Evolutionary conservation across 768 basidiomycete species (phyloP).

Genomic region (Hericium erinaceus): DNA sequence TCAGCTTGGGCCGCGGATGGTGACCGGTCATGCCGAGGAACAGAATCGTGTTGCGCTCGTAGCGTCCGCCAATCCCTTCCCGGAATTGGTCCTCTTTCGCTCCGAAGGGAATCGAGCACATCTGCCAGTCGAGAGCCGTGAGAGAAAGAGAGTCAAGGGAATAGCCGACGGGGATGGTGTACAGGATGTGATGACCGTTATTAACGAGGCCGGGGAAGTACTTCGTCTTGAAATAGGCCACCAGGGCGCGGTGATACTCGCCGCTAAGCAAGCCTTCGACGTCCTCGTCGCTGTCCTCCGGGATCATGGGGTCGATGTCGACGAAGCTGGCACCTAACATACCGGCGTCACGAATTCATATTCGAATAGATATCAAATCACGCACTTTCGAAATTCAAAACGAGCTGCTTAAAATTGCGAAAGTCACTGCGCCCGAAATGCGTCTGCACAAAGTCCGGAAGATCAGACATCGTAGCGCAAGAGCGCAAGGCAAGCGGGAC

Average conservation of each 20-base stretch:
- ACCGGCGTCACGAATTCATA: too few species aligned
- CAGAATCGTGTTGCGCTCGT: background rate
- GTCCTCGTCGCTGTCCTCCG: constrained; percentile 6
- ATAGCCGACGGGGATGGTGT: background rate
- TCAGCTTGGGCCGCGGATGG: background rate
- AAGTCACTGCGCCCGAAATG: constrained; percentile 6
- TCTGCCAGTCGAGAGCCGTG: background rate
- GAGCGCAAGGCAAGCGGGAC: constrained; percentile 18
- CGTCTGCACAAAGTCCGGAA: constrained; percentile 7
- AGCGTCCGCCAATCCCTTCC: background rate
- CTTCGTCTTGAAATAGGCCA: constrained; percentile 15
- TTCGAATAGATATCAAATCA: background rate
- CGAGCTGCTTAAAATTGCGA: constrained; percentile 15
- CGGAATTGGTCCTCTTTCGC: background rate
- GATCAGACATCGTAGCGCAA: constrained; percentile 8
- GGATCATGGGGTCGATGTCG: background rate
- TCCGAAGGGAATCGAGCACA: background rate
- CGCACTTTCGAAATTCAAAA: constrained; percentile 18
- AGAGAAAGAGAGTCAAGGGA: background rate
- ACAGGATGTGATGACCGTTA: constrained; percentile 17
- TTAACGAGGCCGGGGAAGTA: constrained; percentile 20
- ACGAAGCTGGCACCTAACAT: background rate
- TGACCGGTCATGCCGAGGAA: background rate
- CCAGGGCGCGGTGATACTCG: constrained; percentile 10
- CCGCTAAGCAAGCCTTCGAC: constrained; percentile 7